These are phyloP conservation scores for Neurospora tetraspora DNA, from an alignment of 495 filamentous ascomycete genomes.

Conservation along the genomic window DNA sequence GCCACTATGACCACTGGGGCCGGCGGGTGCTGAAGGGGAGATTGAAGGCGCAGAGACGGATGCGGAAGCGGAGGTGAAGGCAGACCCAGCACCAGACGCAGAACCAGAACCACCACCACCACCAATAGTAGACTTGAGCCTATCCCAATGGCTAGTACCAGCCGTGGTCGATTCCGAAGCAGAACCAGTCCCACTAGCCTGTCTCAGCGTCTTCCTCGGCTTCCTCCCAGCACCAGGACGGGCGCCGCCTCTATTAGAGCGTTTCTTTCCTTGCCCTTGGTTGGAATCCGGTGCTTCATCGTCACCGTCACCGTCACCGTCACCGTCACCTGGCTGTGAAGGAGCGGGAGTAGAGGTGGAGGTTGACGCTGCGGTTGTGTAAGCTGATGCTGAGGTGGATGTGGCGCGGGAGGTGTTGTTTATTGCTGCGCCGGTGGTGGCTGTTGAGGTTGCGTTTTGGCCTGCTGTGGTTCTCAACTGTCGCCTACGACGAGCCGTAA, in stretches of 20 bases:
- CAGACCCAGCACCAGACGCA: neutral
- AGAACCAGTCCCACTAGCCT: neutral
- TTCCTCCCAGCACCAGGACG: constrained; percentile 25
- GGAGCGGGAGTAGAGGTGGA: neutral
- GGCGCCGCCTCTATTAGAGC: constrained; percentile 22
- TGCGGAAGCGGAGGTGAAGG: too few relatives aligned
- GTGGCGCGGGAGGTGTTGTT: neutral
- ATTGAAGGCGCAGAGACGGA: neutral
- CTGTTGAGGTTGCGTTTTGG: neutral
- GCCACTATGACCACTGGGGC: neutral
- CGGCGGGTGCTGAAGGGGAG: neutral
- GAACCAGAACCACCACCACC: neutral
- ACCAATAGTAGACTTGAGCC: neutral
- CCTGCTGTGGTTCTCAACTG: neutral
- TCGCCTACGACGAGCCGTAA: neutral
- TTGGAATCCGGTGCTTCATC: neutral
- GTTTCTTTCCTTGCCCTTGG: constrained; percentile 11
- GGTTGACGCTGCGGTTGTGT: neutral
- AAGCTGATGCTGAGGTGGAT: neutral
- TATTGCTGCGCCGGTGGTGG: neutral
- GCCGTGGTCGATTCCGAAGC: constrained; percentile 4
- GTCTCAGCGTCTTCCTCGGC: constrained; percentile 3
- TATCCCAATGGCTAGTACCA: neutral
- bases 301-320: neutral
- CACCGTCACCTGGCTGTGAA: neutral